Conservation (phyloP, 2,329 filamentous ascomycete genomes). For the Talaromyces sp. region DNA sequence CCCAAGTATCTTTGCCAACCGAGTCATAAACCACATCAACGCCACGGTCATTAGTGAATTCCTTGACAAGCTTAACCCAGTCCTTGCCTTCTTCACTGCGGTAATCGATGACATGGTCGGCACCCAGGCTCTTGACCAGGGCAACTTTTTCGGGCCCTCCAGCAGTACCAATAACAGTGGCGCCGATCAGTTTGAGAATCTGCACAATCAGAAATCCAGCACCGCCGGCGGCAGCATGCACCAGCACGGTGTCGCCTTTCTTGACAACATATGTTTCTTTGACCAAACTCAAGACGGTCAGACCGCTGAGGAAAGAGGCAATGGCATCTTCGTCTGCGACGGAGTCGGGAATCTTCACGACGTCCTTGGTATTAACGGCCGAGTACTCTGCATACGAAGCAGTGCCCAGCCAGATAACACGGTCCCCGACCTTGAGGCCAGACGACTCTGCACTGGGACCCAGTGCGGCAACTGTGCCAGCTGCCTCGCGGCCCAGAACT, state of each 20-base stretch:
- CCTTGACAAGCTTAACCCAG: conserved; percentile 73
- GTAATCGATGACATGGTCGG: conserved; percentile 68
- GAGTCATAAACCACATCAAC: conserved; percentile 78
- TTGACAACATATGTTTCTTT: conserved; percentile 68
- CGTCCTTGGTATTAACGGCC: conserved; percentile 47
- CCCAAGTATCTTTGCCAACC: conserved; percentile 80
- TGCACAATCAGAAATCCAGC: conserved; percentile 72
- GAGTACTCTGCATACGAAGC: conserved; percentile 58
- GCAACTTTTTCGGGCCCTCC: conserved; percentile 67
- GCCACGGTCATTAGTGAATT: conserved; percentile 71
- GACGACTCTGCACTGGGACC: conserved; percentile 48
- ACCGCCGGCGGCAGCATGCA: conserved; percentile 82
- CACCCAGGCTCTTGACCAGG: conserved; percentile 62
- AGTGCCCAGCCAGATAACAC: conserved; percentile 63
- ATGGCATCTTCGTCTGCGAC: conserved; percentile 60
- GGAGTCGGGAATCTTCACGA: conserved; percentile 59
- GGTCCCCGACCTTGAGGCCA: conserved; percentile 60
- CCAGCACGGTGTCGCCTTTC: conserved; percentile 72
- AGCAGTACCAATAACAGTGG: conserved; percentile 74
- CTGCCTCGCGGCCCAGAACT: conserved; percentile 73
- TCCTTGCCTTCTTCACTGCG: conserved; percentile 80
- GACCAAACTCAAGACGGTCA: conserved; percentile 76
- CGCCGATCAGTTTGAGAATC: conserved; percentile 66
- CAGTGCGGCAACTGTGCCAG: conserved; percentile 63
- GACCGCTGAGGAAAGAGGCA: conserved; percentile 69